Evolutionary conservation across 768 basidiomycete genomes (phyloP).

Genomic region (Tephrocybe rancida): DNA sequence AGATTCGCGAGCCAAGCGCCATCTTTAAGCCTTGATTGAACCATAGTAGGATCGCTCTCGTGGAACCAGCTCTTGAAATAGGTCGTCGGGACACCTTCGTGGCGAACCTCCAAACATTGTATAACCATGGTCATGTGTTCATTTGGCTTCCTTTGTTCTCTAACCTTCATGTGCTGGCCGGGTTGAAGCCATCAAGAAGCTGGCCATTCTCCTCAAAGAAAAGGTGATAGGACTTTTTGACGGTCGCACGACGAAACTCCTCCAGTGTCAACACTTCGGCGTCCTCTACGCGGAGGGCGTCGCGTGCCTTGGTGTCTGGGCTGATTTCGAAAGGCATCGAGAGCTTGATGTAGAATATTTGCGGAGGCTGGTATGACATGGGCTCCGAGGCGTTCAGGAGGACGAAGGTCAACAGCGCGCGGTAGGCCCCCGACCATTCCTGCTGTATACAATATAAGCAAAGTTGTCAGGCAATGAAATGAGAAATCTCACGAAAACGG

Average conservation of each 20-base stretch:
- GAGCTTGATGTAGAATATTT: conserved; percentile 5
- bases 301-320: conserved; percentile 2
- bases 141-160: background rate
- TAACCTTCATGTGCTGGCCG: background rate
- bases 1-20: conserved; percentile 4
- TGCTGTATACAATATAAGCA: background rate
- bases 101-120: conserved; percentile 9
- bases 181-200: conserved; percentile 6
- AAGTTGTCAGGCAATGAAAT: no score
- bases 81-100: conserved; percentile 2
- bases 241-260: conserved; percentile 12
- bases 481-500: conserved; percentile 8
- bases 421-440: conserved; percentile 10
- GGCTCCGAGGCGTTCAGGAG: background rate
- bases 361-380: background rate
- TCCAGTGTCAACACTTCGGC: conserved; percentile 6
- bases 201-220: conserved; percentile 8
- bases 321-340: conserved; percentile 5
- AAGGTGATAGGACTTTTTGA: conserved; percentile 8
- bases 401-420: background rate
- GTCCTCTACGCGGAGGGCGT: conserved; percentile 2
- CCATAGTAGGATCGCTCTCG: background rate
- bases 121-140: conserved; percentile 1
- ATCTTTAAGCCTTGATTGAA: background rate
- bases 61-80: conserved; percentile 12